phyloP scores from a whole-genome alignment of 164 flowering plant genomes.

The Vitis labrusca region DNA sequence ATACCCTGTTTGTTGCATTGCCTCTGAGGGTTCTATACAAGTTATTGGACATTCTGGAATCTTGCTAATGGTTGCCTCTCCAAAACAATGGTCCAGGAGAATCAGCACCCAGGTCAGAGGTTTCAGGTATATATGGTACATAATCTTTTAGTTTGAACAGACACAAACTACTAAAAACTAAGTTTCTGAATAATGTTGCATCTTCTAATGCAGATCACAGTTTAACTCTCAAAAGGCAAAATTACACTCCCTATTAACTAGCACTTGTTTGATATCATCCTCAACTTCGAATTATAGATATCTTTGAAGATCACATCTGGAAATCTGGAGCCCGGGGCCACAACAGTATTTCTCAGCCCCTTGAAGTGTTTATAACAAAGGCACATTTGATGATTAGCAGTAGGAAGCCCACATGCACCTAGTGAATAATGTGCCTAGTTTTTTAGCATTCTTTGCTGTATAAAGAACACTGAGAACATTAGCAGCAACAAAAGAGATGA shows the following conservation, averaged over 20 bases:
- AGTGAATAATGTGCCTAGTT: neutral
- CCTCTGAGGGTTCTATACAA: too few relatives aligned
- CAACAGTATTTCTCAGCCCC: neutral
- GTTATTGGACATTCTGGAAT: too few relatives aligned
- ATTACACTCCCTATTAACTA: neutral
- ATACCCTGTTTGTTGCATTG: too few relatives aligned
- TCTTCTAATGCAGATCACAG: neutral
- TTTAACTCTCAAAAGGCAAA: neutral
- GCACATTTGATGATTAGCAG: neutral
- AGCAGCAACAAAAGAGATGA: neutral
- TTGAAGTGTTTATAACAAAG: neutral
- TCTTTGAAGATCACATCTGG: neutral
- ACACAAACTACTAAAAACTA: neutral
- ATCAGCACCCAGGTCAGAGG: too few relatives aligned
- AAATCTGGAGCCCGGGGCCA: neutral
- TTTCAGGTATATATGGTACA: too few relatives aligned
- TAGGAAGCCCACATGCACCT: neutral
- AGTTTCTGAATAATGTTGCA: neutral
- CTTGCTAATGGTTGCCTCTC: too few relatives aligned
- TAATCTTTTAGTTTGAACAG: too few relatives aligned
- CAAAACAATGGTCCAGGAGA: too few relatives aligned
- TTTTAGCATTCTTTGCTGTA: neutral
- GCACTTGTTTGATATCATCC: neutral
- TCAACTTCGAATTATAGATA: neutral
- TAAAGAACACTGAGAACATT: neutral